Percentiles rank a stretch among this genome's conserved stretches.
phyloP scores from a whole-genome alignment of 2,329 filamentous ascomycete genomes.

The Penicillium hesseltinei region DNA sequence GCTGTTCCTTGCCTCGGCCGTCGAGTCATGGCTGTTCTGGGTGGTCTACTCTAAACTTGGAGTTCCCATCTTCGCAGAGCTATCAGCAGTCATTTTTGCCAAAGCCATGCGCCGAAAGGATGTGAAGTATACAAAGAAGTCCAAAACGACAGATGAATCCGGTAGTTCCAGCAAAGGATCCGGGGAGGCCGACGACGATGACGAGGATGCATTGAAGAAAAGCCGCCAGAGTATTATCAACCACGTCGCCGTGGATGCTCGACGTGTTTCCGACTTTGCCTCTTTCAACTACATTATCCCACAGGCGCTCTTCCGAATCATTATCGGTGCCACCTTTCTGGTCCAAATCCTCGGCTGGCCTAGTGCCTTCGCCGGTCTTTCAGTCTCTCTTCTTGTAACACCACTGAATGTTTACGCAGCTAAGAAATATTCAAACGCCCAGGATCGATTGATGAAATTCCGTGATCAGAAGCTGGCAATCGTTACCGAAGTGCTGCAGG shows the following conservation, averaged over 20 bases:
- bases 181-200: constrained; percentile 44
- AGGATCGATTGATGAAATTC: constrained; percentile 71
- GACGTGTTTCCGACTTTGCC: constrained; percentile 67
- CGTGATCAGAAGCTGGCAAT: constrained; percentile 73
- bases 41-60: constrained; percentile 61
- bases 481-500: constrained; percentile 72
- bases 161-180: constrained; percentile 12
- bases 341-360: constrained; percentile 70
- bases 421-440: constrained; percentile 62
- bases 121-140: constrained; percentile 42
- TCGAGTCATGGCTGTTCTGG: constrained; percentile 68
- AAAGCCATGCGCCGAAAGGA: constrained; percentile 77
- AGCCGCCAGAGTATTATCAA: constrained; percentile 70
- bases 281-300: constrained; percentile 65
- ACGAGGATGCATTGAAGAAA: constrained; percentile 50
- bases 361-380: constrained; percentile 63
- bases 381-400: constrained; percentile 61
- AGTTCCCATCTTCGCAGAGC: constrained; percentile 66
- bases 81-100: constrained; percentile 71
- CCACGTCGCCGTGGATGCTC: constrained; percentile 72
- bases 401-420: constrained; percentile 68
- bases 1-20: constrained; percentile 55
- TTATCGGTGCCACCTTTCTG: constrained; percentile 66
- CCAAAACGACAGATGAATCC: constrained; percentile 41
- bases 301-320: constrained; percentile 60